Base-by-base conservation (phyloP, 2,329 filamentous ascomycete genomes). In the Didymella pinodella region DNA sequence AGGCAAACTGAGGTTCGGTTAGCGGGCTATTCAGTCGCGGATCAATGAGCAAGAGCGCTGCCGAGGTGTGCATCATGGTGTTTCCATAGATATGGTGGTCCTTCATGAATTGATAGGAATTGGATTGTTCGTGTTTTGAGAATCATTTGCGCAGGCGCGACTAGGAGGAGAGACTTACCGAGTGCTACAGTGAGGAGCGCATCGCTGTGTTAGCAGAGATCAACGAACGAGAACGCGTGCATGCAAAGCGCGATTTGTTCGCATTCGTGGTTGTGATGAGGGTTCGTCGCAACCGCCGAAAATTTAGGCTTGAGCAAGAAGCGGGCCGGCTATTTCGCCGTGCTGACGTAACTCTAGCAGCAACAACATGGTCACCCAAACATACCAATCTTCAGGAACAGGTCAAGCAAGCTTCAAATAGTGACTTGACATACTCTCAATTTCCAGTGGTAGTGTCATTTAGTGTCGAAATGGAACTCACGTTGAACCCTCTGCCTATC, bases 31-130 rank as follows among this genome's bases (percentile, higher is more conserved):
- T 56, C 57, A 56, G 6, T 25, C 4, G 18, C 48, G 18, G 32
- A 12, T 12, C 7, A 43, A 16, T 28, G 18, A 52, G 40, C 36
- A 26, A 38, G 29, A 34, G 38, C 36, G 47, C n/a, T 63, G 58
- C 44, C 57, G 64, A 31, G 59, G n/a, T 58, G n/a, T 70, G 73
- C 72, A 75, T 85, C 83, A 85, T 83, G 80, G 81, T 84, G 84
- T 83, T 84, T 83, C 79, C 85, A 84, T 78, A 84, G 79, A 79
- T 50, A 71, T 72, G 64, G 65, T 70, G 72, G 73, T 84, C 83
- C 83, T 81, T 81, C 83, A 85, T 73, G 77, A 77, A 65, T 71
- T 72, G 79, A 78, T 85, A 82, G 84, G 84, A 81, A 76, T 85
- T 85, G 83, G 83, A 85, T 85, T 85, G 82, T 84, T 83, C 53